Evolutionary conservation across 1,139 yeast species (phyloP).

Genomic region (Blastobotrys capitulatus): DNA sequence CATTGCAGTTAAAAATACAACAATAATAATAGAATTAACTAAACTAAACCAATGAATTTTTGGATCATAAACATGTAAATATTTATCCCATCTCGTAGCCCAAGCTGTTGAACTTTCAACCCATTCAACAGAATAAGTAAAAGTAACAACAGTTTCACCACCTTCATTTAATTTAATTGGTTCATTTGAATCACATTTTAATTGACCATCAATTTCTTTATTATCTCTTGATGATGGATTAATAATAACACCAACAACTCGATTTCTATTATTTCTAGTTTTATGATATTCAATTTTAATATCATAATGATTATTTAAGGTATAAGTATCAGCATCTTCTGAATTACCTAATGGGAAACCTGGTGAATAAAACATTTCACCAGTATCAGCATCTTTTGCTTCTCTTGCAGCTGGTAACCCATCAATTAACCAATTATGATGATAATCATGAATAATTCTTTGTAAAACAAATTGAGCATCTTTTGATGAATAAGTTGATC

Average conservation of each 20-base stretch:
- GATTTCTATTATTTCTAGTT: constrained; percentile 58
- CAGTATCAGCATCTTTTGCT: constrained; percentile 45
- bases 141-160: constrained; percentile 40
- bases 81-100: constrained; percentile 99
- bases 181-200: constrained; percentile 34
- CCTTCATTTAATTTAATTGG: constrained; percentile 34
- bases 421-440: constrained; percentile 89
- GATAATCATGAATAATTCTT: constrained; percentile 74
- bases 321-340: constrained; percentile 37
- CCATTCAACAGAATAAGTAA: constrained; percentile 64
- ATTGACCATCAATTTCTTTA: constrained; percentile 33
- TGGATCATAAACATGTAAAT: constrained; percentile 85
- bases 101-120: constrained; percentile 67
- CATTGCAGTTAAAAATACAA: constrained; percentile 66
- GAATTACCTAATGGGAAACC: constrained; percentile 71
- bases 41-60: constrained; percentile 94
- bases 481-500: constrained; percentile 48
- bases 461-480: constrained; percentile 74
- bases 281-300: constrained; percentile 77
- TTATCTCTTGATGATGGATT: constrained; percentile 61
- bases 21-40: constrained; percentile 77
- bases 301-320: constrained; percentile 72
- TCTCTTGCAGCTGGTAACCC: constrained; percentile 89
- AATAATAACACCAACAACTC: constrained; percentile 90
- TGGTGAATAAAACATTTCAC: constrained; percentile 53